phyloP scores from a whole-genome alignment of 352 stramenopile species.

The Phytophthora fragariae region DNA sequence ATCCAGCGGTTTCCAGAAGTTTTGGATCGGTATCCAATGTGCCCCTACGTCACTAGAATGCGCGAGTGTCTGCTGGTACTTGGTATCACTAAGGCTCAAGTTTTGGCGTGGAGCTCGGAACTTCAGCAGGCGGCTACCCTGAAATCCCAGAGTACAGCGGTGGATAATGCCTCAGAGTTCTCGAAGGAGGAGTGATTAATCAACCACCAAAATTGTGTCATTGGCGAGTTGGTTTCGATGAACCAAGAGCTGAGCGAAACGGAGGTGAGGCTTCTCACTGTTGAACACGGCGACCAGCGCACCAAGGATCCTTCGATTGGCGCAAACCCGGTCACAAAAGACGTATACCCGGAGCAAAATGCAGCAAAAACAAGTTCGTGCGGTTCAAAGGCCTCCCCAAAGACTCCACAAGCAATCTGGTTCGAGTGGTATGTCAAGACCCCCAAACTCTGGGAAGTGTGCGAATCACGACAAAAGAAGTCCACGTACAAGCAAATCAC shows the following conservation, averaged over 20 bases:
- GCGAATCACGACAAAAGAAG: slow-evolving; percentile 8
- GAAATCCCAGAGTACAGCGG: neutral
- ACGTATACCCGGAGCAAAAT: no score
- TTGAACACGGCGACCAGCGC: neutral
- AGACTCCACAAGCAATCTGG: neutral
- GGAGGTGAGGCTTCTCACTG: slow-evolving; percentile 2
- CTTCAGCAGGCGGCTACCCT: neutral
- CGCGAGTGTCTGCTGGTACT: neutral
- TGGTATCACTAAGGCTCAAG: slow-evolving; percentile 7
- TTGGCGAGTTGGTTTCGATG: slow-evolving; percentile 6
- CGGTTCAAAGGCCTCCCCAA: neutral
- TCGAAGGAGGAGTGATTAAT: slow-evolving; percentile 7
- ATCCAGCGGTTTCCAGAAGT: no score
- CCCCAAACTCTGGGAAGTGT: slow-evolving; percentile 5
- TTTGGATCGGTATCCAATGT: no score
- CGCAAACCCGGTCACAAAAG: no score
- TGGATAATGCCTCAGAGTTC: neutral
- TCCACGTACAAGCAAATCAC: slow-evolving; percentile 11
- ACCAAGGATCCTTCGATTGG: neutral
- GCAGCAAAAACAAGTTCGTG: neutral
- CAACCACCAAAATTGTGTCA: slow-evolving; percentile 20
- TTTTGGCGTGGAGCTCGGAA: slow-evolving; percentile 9
- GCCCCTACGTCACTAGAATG: neutral
- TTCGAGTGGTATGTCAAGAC: slow-evolving; percentile 22
- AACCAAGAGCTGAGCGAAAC: slow-evolving; percentile 10